Evolutionary conservation across 2,329 filamentous ascomycete species (phyloP).

Genomic region (Byssoonygena ceratinophila): DNA sequence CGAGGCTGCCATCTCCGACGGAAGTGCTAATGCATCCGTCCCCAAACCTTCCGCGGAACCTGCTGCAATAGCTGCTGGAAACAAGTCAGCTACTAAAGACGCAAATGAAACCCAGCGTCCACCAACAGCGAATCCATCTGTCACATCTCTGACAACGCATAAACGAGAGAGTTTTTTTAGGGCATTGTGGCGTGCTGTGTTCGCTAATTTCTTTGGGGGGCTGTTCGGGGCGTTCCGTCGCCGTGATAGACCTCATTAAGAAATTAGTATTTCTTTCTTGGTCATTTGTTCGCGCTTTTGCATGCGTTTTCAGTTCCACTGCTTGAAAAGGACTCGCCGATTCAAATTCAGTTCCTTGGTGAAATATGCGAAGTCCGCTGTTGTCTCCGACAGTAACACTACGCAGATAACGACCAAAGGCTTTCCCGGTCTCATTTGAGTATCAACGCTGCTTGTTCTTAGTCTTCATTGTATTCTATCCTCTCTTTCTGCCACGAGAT

Average conservation of each 20-base stretch:
- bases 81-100: slow-evolving; percentile 17
- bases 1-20: not conserved
- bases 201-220: slow-evolving; percentile 32
- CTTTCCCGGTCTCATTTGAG: slow-evolving; percentile 3
- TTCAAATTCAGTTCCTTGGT: not conserved
- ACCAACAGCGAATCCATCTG: slow-evolving; percentile 27
- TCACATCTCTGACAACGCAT: slow-evolving; percentile 28
- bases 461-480: slow-evolving; percentile 2
- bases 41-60: slow-evolving; percentile 12
- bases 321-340: not conserved
- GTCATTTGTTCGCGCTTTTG: not conserved
- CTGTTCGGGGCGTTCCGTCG: slow-evolving; percentile 34
- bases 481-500: slow-evolving; percentile 9
- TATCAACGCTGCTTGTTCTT: not conserved
- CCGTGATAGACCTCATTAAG: slow-evolving; percentile 25
- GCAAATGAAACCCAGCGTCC: slow-evolving; percentile 13
- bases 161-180: slow-evolving; percentile 34
- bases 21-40: slow-evolving; percentile 6
- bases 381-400: not conserved
- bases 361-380: not conserved
- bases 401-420: slow-evolving; percentile 5
- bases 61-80: slow-evolving; percentile 10
- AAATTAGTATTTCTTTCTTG: not conserved
- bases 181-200: slow-evolving; percentile 32
- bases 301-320: not conserved